A percentile compares a stretch with the other conserved stretches of the same genome.
phyloP scores from a whole-genome alignment of 768 basidiomycete species.

The Rhodocollybia butyracea region DNA sequence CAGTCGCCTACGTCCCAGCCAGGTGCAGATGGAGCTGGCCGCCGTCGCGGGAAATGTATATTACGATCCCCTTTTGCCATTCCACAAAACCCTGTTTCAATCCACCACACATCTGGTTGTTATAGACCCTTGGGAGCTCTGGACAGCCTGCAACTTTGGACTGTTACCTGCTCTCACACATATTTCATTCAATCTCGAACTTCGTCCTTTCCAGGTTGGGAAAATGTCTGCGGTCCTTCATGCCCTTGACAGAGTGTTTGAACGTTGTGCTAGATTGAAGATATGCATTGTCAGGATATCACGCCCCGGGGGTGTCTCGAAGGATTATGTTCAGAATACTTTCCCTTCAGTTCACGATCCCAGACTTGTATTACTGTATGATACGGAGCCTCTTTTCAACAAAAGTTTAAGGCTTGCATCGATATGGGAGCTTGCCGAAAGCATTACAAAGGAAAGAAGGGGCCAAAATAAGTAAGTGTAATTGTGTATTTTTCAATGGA shows the following conservation, averaged over 20 bases:
- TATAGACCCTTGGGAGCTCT: neutral
- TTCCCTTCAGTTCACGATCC: neutral
- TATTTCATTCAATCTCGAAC: neutral
- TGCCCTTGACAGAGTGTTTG: neutral
- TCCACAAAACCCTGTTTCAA: neutral
- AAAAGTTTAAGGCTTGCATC: too few species aligned
- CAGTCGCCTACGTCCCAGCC: neutral
- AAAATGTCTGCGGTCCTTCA: neutral
- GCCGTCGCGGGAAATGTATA: neutral
- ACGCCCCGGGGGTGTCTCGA: neutral
- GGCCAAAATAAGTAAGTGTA: too few species aligned
- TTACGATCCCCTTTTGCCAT: neutral
- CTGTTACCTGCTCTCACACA: neutral
- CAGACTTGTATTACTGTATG: neutral
- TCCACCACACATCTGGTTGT: neutral
- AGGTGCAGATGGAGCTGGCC: neutral
- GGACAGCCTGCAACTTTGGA: neutral
- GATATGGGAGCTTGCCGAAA: too few species aligned
- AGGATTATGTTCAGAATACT: neutral
- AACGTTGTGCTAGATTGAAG: neutral
- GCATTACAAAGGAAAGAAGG: too few species aligned
- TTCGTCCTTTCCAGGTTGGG: neutral
- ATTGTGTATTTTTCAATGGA: too few species aligned
- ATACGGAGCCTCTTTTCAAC: neutral
- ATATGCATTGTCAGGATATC: neutral